phyloP scores from a whole-genome alignment of 495 filamentous ascomycete species.

The Schizothecium vesticola region DNA sequence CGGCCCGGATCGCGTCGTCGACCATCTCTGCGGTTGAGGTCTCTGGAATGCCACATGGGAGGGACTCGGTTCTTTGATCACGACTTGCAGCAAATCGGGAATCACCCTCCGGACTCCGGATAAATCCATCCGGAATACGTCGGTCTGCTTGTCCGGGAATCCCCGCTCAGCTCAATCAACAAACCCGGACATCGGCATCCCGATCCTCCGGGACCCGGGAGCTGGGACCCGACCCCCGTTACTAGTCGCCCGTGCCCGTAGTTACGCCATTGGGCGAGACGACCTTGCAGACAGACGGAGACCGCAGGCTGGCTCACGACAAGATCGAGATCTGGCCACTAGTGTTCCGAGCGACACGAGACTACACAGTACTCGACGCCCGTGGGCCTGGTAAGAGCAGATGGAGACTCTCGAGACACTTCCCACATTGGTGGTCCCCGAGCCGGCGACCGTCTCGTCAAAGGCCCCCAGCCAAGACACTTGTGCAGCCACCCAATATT shows the following conservation, averaged over 20 bases:
- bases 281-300: background rate
- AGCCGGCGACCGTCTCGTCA: background rate
- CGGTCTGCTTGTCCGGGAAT: background rate
- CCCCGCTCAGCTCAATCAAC: background rate
- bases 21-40: too few species aligned
- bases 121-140: background rate
- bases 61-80: background rate
- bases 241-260: background rate
- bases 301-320: background rate
- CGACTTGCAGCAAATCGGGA: background rate
- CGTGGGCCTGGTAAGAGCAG: background rate
- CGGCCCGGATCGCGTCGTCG: too few species aligned
- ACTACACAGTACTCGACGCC: background rate
- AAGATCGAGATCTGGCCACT: background rate
- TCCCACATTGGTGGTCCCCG: background rate
- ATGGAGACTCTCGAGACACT: background rate
- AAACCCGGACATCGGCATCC: background rate
- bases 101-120: background rate
- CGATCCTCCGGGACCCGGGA: background rate
- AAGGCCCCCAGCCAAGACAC: background rate
- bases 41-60: background rate
- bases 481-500: background rate
- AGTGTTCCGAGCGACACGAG: background rate
- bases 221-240: background rate
- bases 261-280: background rate